Evolutionary conservation across 192 early-diverging fungal species (phyloP), one percentile per base, ranked within the genome.

Genomic region (Backusella westeae): DNA sequence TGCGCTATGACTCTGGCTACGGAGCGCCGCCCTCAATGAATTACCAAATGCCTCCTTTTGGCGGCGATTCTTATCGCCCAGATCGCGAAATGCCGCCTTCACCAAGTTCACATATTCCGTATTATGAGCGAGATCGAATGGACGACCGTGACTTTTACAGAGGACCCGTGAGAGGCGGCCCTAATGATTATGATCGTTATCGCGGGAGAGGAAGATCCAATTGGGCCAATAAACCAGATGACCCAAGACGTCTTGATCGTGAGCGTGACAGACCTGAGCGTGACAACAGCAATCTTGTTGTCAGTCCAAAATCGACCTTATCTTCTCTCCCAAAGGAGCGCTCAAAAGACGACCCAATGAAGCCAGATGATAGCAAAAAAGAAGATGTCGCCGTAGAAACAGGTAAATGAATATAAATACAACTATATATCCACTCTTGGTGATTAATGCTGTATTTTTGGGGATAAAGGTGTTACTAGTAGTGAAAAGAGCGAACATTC

Each of bases 101-200:
- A 34, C 72, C 72, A 19, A 49, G 72, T 7, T 26, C 70, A 36
- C 66, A 69, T 52, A 72, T 63, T 23, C 70, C 70, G 0, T 76
- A 44, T 42, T 70, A 70, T 14, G 75, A 76, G 59, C 23, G 75
- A 76, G 75, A 76, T 29, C 74, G 68, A 56, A 38, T 73, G 4
- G 82, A 83, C 34, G 82, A 83, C 49, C 78, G 78, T 72, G 78
- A 83, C 67, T 79, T 71, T 36, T 83, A 79, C 52, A 75, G 82
- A 65, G 56, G 23, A 63, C 56, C 56, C 14, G 56, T 29, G 29
- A 63, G 56, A 14, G 56, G 68, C 15, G 39, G 42, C 8, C 59
- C 78, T 34, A 49, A 67, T 19, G 82, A 83, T 19, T 79, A 73
- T 59, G 82, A 83, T 19, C 49, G 82, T 12, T 80, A 77, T 53